A percentile compares a stretch with the other conserved stretches of the same genome.
phyloP scores from a whole-genome alignment of 2,329 filamentous ascomycete genomes.

The Lachnellula suecica region DNA sequence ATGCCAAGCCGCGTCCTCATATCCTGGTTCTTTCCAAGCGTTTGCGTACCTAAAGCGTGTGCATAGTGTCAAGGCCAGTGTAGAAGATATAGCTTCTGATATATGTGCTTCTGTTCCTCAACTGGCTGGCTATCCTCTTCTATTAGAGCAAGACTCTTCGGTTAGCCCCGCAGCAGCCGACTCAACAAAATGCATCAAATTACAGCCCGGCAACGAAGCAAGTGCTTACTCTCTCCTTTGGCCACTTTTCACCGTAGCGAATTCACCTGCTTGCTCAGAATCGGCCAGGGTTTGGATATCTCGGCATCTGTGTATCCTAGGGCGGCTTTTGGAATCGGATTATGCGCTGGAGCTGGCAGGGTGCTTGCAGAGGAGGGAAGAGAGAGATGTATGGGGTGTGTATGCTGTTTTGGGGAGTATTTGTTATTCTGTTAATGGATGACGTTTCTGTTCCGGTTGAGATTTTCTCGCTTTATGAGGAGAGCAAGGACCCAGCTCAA shows the following conservation, averaged over 20 bases:
- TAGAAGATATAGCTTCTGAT: neutral
- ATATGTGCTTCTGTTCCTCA: constrained; percentile 11
- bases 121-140: constrained; percentile 2
- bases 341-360: neutral
- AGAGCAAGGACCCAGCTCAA: too few relatives aligned
- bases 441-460: neutral
- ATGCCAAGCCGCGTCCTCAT: neutral
- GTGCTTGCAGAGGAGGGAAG: neutral
- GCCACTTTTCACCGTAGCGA: constrained; percentile 6
- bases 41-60: neutral
- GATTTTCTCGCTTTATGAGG: too few relatives aligned
- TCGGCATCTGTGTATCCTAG: neutral
- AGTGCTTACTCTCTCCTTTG: constrained; percentile 8
- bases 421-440: neutral
- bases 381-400: constrained; percentile 4
- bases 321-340: neutral
- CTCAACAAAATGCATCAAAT: neutral
- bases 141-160: neutral
- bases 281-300: constrained; percentile 1
- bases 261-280: neutral
- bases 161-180: neutral
- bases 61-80: neutral
- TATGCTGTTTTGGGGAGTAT: constrained; percentile 7
- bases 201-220: neutral
- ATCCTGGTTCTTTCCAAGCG: neutral